These are phyloP conservation scores for Russula vinacea DNA, from an alignment of 768 basidiomycete genomes.

Conservation along the genomic window DNA sequence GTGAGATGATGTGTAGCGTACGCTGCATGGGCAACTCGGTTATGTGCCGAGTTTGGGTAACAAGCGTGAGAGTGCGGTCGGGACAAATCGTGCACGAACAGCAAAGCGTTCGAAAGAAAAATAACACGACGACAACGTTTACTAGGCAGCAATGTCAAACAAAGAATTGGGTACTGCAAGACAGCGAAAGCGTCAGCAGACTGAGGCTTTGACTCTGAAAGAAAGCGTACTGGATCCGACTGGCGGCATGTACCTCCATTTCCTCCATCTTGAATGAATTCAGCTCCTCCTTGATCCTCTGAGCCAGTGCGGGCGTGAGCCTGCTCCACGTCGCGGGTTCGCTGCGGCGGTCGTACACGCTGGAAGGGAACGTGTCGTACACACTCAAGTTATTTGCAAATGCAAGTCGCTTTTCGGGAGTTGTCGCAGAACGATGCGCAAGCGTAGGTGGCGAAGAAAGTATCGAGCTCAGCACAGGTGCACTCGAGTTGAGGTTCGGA, in stretches of 20 bases:
- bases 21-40: slow-evolving; percentile 17
- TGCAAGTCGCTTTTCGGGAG: slow-evolving; percentile 66
- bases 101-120: slow-evolving; percentile 6
- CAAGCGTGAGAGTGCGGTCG: slow-evolving; percentile 21
- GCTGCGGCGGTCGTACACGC: slow-evolving; percentile 89
- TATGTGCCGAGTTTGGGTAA: slow-evolving; percentile 23
- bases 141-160: slow-evolving; percentile 49
- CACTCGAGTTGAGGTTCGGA: slow-evolving; percentile 74
- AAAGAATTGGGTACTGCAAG: slow-evolving; percentile 78
- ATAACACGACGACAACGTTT: slow-evolving; percentile 30
- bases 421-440: slow-evolving; percentile 70
- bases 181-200: slow-evolving; percentile 23
- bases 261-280: slow-evolving; percentile 99
- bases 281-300: slow-evolving; percentile 96
- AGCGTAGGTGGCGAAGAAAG: slow-evolving; percentile 49
- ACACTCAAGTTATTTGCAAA: slow-evolving; percentile 93
- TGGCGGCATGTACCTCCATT: slow-evolving; percentile 96
- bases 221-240: slow-evolving; percentile 75
- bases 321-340: slow-evolving; percentile 98
- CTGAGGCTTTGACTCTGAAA: slow-evolving; percentile 12
- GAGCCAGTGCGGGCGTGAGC: slow-evolving; percentile 89
- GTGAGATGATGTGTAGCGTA: slow-evolving; percentile 24
- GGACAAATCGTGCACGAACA: slow-evolving; percentile 28
- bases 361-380: slow-evolving; percentile 92
- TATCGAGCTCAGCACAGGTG: slow-evolving; percentile 74